Conservation (phyloP, 1,284 basidiomycete genomes). For the Trametes pubescens region DNA sequence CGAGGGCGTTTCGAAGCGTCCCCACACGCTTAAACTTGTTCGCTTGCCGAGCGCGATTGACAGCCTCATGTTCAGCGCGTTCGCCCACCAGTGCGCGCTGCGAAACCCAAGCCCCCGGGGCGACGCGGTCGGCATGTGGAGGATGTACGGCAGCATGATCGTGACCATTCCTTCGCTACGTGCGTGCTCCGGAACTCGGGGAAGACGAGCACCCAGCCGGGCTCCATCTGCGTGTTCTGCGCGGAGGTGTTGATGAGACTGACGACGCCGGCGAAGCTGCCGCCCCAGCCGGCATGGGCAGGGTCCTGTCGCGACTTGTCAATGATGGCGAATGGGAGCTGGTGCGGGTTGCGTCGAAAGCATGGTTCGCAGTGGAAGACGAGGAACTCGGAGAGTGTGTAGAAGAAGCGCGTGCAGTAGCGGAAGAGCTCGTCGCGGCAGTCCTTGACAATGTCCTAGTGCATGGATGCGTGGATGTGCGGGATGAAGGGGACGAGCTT, state of each 20-base stretch:
- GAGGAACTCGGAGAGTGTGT: constrained; percentile 23
- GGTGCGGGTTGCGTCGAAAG: constrained; percentile 32
- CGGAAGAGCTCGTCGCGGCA: constrained; percentile 27
- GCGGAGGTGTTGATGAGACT: constrained; percentile 39
- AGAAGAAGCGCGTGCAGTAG: constrained; percentile 29
- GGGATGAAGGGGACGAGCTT: constrained; percentile 36
- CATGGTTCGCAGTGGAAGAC: constrained; percentile 13
- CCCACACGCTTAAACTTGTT: constrained; percentile 68
- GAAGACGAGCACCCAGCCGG: constrained; percentile 59
- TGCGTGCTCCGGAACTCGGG: constrained; percentile 71
- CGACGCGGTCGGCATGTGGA: constrained; percentile 53
- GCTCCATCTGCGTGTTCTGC: constrained; percentile 54
- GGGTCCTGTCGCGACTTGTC: constrained; percentile 38
- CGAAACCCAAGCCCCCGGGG: constrained; percentile 62
- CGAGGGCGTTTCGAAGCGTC: constrained; percentile 59
- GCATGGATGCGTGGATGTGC: constrained; percentile 28
- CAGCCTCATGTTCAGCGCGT: constrained; percentile 54
- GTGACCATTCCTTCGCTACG: constrained; percentile 66
- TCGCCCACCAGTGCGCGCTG: constrained; percentile 68
- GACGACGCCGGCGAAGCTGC: constrained; percentile 39
- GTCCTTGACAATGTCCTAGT: constrained; percentile 31
- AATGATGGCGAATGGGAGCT: constrained; percentile 36
- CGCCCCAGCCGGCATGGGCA: constrained; percentile 18
- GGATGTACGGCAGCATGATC: constrained; percentile 61
- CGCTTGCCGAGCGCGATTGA: constrained; percentile 62